phyloP scores from a whole-genome alignment of 1,284 basidiomycete genomes.

The Prillingera fragicola region DNA sequence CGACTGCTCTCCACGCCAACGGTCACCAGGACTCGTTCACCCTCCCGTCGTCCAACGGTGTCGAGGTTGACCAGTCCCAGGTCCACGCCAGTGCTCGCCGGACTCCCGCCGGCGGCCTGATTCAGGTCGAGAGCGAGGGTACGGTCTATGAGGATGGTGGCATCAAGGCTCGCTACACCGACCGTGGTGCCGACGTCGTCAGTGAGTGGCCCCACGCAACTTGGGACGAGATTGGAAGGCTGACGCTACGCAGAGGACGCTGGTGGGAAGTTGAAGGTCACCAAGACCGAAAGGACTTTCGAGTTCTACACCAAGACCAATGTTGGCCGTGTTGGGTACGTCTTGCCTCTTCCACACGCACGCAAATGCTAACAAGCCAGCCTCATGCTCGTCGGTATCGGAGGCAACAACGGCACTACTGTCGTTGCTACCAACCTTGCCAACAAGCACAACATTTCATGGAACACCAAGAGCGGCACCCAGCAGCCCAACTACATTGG shows the following conservation, averaged over 20 bases:
- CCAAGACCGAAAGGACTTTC: constrained; percentile 65
- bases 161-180: constrained; percentile 76
- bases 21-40: constrained; percentile 44
- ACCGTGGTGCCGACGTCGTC: constrained; percentile 70
- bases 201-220: constrained; percentile 30
- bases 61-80: constrained; percentile 58
- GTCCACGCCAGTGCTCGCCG: constrained; percentile 82
- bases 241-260: constrained; percentile 46
- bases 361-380: constrained; percentile 49
- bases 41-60: constrained; percentile 61
- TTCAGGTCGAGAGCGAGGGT: constrained; percentile 78
- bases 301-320: constrained; percentile 88
- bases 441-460: constrained; percentile 89
- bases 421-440: constrained; percentile 92
- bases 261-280: constrained; percentile 66
- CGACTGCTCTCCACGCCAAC: constrained; percentile 39
- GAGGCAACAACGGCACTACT: constrained; percentile 96
- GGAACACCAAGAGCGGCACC: constrained; percentile 88
- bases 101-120: constrained; percentile 54
- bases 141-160: constrained; percentile 70
- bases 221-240: background rate
- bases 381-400: constrained; percentile 92
- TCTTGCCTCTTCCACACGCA: constrained; percentile 15
- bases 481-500: constrained; percentile 97
- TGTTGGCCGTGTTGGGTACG: constrained; percentile 88